Evolutionary conservation across 495 filamentous ascomycete species (phyloP).

Genomic region (Glarea lozoyensis): DNA sequence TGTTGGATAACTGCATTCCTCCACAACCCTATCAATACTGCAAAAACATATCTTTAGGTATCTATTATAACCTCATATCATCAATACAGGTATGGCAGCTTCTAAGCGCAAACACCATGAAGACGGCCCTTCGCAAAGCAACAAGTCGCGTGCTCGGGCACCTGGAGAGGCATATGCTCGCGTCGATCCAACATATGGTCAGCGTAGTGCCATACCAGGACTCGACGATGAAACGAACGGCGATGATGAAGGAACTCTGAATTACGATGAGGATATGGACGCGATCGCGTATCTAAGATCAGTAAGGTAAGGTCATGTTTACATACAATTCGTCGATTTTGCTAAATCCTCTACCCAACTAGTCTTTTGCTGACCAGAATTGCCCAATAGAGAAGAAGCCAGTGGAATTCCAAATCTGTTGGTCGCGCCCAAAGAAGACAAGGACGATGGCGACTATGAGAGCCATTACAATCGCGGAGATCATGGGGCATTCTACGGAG

Average conservation of each 20-base stretch:
- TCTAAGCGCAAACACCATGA: conserved; percentile 13
- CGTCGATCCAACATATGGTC: conserved; percentile 58
- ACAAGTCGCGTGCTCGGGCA: conserved; percentile 14
- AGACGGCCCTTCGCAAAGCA: conserved; percentile 6
- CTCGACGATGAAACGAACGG: conserved; percentile 43
- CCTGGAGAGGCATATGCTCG: conserved; percentile 12
- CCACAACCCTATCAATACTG: too few relatives aligned
- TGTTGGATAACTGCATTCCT: too few relatives aligned
- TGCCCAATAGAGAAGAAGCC: conserved; percentile 28
- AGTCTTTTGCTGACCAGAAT: conserved; percentile 18
- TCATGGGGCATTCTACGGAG: conserved; percentile 51
- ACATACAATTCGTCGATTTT: conserved; percentile 10
- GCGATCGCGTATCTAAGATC: conserved; percentile 69
- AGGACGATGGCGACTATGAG: conserved; percentile 30
- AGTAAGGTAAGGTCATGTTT: conserved; percentile 52
- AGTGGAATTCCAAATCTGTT: conserved; percentile 28
- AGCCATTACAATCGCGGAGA: conserved; percentile 36
- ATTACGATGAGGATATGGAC: conserved; percentile 48
- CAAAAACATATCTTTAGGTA: too few relatives aligned
- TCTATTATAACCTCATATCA: too few relatives aligned
- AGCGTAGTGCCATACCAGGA: conserved; percentile 68
- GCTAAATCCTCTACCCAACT: conserved; percentile 22
- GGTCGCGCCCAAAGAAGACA: conserved; percentile 23
- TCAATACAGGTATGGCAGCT: too few relatives aligned
- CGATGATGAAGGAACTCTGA: conserved; percentile 45